phyloP scores from a whole-genome alignment of 2,329 filamentous ascomycete genomes.

The Corinectria fuckeliana region DNA sequence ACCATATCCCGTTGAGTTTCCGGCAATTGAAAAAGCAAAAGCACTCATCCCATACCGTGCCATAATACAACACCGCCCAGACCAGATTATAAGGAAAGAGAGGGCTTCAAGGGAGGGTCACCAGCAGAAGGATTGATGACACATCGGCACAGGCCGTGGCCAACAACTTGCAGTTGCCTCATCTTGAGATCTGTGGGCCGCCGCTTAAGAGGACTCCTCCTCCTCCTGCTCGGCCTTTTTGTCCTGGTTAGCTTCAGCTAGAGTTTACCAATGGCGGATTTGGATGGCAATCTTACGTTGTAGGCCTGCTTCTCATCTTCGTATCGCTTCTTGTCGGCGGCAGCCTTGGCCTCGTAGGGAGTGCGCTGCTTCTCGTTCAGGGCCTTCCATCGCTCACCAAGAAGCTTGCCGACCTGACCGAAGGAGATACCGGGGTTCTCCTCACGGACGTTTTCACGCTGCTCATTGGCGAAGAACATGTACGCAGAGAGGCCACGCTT shows the following conservation, averaged over 20 bases:
- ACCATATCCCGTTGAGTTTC: conserved; percentile 44
- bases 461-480: conserved; percentile 99
- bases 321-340: conserved; percentile 97
- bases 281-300: conserved; percentile 66
- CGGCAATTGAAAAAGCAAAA: conserved; percentile 46
- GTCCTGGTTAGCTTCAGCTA: conserved; percentile 37
- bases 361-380: conserved; percentile 89
- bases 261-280: conserved; percentile 4
- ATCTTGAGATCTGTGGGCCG: background rate
- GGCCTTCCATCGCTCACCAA: conserved; percentile 98
- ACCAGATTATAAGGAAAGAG: conserved; percentile 47
- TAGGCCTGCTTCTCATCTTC: conserved; percentile 97
- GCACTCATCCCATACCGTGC: conserved; percentile 48
- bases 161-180: background rate
- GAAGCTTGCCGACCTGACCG: conserved; percentile 97
- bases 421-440: conserved; percentile 98
- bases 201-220: conserved; percentile 57
- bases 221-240: conserved; percentile 65
- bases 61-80: conserved; percentile 52
- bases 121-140: conserved; percentile 15
- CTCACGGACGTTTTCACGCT: conserved; percentile 96
- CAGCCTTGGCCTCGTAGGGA: conserved; percentile 97
- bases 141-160: background rate
- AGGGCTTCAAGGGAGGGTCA: conserved; percentile 25
- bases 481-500: conserved; percentile 99